Evolutionary conservation across 2,329 filamentous ascomycete genomes (phyloP).

Genomic region (Apiospora phragmitis): DNA sequence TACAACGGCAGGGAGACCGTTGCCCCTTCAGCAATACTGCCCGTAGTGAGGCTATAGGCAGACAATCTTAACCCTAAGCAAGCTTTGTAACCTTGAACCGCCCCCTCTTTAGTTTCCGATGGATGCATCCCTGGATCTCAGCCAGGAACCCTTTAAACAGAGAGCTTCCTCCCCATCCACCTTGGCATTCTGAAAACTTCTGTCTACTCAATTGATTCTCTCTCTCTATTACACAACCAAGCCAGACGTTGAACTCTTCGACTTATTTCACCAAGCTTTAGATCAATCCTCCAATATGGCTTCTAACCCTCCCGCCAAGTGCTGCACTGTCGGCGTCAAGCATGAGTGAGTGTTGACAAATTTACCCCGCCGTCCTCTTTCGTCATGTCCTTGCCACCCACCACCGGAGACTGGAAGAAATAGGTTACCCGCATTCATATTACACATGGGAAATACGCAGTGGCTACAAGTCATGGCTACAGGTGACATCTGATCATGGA

Average conservation of each 20-base stretch:
- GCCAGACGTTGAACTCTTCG: not conserved
- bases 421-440: not conserved
- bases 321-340: constrained; percentile 53
- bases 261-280: not conserved
- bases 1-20: not conserved
- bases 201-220: not conserved
- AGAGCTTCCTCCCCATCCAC: constrained; percentile 7
- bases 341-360: constrained; percentile 50
- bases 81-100: not conserved
- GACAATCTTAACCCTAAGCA: not conserved
- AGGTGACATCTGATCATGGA: not conserved
- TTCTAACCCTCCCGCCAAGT: constrained; percentile 51
- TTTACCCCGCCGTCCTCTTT: constrained; percentile 11
- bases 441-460: not conserved
- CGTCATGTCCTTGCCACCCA: not conserved
- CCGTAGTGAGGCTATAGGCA: not conserved
- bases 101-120: constrained; percentile 4
- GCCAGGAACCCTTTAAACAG: not conserved
- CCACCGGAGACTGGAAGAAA: not conserved
- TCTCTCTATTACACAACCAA: not conserved
- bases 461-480: not conserved
- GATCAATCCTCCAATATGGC: constrained; percentile 42
- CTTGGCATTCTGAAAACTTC: constrained; percentile 11
- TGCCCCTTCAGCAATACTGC: no score
- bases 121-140: constrained; percentile 6